Evolutionary conservation across 2,329 filamentous ascomycete genomes (phyloP).

Genomic region (Thermothelomyces thermophilus): DNA sequence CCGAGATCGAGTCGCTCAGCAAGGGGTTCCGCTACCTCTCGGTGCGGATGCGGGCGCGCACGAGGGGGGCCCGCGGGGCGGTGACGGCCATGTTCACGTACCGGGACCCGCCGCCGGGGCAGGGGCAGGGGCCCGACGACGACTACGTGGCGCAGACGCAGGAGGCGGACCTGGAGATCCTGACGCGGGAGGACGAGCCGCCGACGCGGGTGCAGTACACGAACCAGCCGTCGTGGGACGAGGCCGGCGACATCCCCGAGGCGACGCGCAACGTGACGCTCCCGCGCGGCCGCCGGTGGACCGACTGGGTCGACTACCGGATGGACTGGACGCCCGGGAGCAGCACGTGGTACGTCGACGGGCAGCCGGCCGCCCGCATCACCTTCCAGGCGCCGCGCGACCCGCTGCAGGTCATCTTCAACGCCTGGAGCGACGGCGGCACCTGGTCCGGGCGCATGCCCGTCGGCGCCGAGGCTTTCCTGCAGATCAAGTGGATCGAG

Average conservation of each 20-base stretch:
- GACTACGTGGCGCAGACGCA: slow-evolving; percentile 20
- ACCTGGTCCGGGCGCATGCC: slow-evolving; percentile 44
- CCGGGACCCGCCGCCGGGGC: slow-evolving; percentile 25
- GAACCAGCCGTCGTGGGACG: slow-evolving; percentile 44
- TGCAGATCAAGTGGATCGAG: slow-evolving; percentile 49
- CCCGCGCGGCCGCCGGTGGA: slow-evolving; percentile 35
- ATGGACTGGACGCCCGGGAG: slow-evolving; percentile 45
- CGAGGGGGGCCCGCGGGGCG: slow-evolving; percentile 28
- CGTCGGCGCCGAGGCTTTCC: slow-evolving; percentile 34
- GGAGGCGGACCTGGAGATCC: slow-evolving; percentile 34
- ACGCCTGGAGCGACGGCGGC: slow-evolving; percentile 48
- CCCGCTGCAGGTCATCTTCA: slow-evolving; percentile 41
- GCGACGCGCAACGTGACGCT: slow-evolving; percentile 36
- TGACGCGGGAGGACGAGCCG: slow-evolving; percentile 34
- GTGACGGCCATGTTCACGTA: slow-evolving; percentile 33
- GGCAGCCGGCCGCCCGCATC: slow-evolving; percentile 37
- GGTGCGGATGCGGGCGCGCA: slow-evolving; percentile 31
- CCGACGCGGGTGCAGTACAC: slow-evolving; percentile 38
- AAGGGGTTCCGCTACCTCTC: slow-evolving; percentile 28
- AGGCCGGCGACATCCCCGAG: slow-evolving; percentile 34
- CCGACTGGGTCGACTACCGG: slow-evolving; percentile 44
- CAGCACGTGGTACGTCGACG: slow-evolving; percentile 45
- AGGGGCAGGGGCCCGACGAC: too few relatives aligned
- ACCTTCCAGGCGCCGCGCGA: slow-evolving; percentile 43
- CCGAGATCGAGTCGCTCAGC: slow-evolving; percentile 29